Base-by-base conservation (phyloP, 2,329 filamentous ascomycete species). In the Cladosporium sp. region DNA sequence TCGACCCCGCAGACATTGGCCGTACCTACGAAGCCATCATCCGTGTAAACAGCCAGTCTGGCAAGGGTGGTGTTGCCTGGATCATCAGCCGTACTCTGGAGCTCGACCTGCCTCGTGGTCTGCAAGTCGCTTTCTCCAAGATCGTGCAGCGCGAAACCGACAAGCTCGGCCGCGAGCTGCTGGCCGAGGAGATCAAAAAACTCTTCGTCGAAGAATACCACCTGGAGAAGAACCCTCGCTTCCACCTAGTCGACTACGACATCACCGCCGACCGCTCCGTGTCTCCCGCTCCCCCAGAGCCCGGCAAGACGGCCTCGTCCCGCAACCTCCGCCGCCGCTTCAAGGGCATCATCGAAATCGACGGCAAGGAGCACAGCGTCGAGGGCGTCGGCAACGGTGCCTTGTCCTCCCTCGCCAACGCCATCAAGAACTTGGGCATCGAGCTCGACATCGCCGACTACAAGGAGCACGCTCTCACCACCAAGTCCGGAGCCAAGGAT, bases 1-100 rank as follows among this genome's bases (percentile, higher is more conserved):
- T 97, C 61, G 92, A 97, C 64, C 92, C 92, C 4, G 79, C 86
- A 63, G 92, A 97, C 64, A 95, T 97, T 57, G 92, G 92, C 43
- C 84, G 92, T 51, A 96, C 85, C n/a, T 97, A 97, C 79, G 91
- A 97, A 72, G 92, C 92, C 52, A 86, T 97, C 65, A 97, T 97
- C 66, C 87, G 92, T 53, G 92, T 97, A 79, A 98, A 97, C 76
- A 95, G 88, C 15, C 92, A 97, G 69, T 88, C 83, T 61, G 92
- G 92, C 57, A 97, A 98, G 74, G 92, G 92, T 54, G 93, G 93
- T 60, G 85, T 88, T 53, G 91, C 92, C 43, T 97, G 88, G 88
- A 87, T 97, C 65, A 91, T 97, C 66, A 84, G 91, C 66, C 85
- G 86, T 60, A 85, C 89, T 63, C 82, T 97, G 55, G 82, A 93